Conservation (phyloP, 768 basidiomycete species). For the Serendipita sp. region DNA sequence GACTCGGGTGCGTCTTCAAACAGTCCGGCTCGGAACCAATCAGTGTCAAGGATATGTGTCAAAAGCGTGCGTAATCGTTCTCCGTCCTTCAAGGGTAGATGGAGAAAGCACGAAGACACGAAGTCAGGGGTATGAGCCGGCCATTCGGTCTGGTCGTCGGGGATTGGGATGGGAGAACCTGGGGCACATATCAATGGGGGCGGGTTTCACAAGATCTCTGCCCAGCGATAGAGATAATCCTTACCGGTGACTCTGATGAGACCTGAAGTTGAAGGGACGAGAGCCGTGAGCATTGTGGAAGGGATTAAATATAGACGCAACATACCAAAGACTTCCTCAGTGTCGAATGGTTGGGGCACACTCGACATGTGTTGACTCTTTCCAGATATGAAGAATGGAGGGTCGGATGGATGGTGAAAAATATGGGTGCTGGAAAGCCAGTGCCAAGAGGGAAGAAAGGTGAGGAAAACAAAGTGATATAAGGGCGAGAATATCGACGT, state of each 20-base stretch:
- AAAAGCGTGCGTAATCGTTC: background rate
- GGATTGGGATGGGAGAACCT: background rate
- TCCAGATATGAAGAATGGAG: no score
- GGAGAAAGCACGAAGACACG: background rate
- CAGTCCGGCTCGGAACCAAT: background rate
- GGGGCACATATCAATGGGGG: background rate
- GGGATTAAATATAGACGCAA: background rate
- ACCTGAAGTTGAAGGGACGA: background rate
- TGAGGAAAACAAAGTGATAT: no score
- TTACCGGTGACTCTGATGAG: background rate
- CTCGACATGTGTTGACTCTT: no score
- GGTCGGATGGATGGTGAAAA: no score
- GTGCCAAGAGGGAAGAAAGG: no score
- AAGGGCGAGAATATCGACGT: no score
- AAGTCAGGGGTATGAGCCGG: background rate
- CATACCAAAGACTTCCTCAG: no score
- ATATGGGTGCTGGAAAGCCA: no score
- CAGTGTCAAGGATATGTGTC: background rate
- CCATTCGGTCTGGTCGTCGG: background rate
- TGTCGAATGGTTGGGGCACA: no score
- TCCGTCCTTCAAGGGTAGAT: background rate
- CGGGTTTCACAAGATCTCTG: background rate
- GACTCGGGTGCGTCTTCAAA: background rate
- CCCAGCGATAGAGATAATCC: background rate
- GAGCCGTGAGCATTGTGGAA: background rate